These are phyloP conservation scores for Ogataea methanolica DNA, from an alignment of 805 yeast genomes.

Conservation along the genomic window DNA sequence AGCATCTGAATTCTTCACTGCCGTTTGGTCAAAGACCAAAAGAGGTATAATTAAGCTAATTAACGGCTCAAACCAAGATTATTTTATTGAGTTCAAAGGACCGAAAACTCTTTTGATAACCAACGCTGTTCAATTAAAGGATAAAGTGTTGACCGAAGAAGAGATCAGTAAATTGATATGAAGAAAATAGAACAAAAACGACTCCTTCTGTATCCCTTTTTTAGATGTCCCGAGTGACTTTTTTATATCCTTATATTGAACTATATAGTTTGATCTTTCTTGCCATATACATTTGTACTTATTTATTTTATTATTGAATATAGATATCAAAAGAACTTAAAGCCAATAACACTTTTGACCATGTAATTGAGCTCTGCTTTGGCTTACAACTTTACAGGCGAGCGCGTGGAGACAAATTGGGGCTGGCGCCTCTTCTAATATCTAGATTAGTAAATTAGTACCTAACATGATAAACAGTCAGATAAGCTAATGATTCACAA, in stretches of 20 bases:
- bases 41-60: slow-evolving; percentile 7
- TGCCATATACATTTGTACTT: too few relatives aligned
- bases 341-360: too few relatives aligned
- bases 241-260: background rate
- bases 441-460: too few relatives aligned
- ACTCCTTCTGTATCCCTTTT: background rate
- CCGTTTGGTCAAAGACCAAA: background rate
- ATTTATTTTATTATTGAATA: too few relatives aligned
- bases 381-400: too few relatives aligned
- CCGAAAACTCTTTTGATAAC: slow-evolving; percentile 29
- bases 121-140: slow-evolving; percentile 23
- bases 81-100: slow-evolving; percentile 26
- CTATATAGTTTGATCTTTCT: too few relatives aligned
- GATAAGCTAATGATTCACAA: too few relatives aligned
- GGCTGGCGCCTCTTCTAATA: too few relatives aligned
- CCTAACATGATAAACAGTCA: too few relatives aligned
- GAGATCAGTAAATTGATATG: slow-evolving; percentile 18
- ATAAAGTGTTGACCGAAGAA: slow-evolving; percentile 18
- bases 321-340: too few relatives aligned
- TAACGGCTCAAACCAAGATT: slow-evolving; percentile 19
- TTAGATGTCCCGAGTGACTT: background rate
- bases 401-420: too few relatives aligned
- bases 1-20: background rate
- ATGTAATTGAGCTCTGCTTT: too few relatives aligned
- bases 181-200: background rate